Evolutionary conservation across 176 grass and related monocot species (phyloP).

Genomic region (Aegilops longissima): DNA sequence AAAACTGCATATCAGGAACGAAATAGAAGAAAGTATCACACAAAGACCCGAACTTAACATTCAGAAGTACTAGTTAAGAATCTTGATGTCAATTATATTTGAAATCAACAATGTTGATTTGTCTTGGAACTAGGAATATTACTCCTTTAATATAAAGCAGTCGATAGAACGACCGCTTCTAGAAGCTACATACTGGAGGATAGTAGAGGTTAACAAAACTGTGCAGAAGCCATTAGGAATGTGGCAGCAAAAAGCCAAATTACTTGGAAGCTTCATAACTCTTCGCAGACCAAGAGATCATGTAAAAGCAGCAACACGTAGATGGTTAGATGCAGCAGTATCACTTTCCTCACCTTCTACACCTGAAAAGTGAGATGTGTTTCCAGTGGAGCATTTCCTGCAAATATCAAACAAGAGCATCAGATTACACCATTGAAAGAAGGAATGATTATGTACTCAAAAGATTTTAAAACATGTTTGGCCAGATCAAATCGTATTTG

Average conservation of each 20-base stretch:
- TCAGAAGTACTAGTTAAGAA: constrained; percentile 20
- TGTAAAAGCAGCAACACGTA: constrained; percentile 33
- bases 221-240: constrained; percentile 38
- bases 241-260: constrained; percentile 42
- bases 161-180: constrained; percentile 24
- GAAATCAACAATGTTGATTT: constrained; percentile 32
- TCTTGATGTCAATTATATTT: constrained; percentile 6
- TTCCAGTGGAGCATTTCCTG: constrained; percentile 60
- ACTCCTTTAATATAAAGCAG: constrained; percentile 14
- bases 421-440: background rate
- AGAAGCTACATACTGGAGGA: constrained; percentile 28
- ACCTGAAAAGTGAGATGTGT: constrained; percentile 49
- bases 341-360: constrained; percentile 74
- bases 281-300: constrained; percentile 26
- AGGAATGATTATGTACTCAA: background rate
- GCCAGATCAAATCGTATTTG: constrained; percentile 8
- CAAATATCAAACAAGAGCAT: constrained; percentile 11
- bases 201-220: constrained; percentile 15
- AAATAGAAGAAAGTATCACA: background rate
- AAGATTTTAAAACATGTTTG: background rate
- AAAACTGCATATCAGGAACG: background rate
- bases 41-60: background rate
- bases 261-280: constrained; percentile 29
- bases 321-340: constrained; percentile 60
- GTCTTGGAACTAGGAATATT: constrained; percentile 8